Evolutionary conservation across 495 filamentous ascomycete species (phyloP).

Genomic region (Aspergillus ellipticus): DNA sequence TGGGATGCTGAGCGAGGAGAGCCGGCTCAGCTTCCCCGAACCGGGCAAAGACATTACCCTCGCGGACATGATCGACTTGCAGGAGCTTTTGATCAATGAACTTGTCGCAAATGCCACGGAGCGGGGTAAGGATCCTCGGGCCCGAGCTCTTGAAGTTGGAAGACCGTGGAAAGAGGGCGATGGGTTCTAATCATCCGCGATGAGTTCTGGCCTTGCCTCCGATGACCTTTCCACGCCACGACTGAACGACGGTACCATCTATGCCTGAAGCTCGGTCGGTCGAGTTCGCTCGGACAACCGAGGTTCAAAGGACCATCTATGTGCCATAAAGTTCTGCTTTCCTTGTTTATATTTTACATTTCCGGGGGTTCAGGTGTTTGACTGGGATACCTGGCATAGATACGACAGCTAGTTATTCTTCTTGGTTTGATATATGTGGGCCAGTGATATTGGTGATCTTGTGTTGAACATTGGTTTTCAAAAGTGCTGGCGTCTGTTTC

Average conservation of each 20-base stretch:
- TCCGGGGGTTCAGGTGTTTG: background rate
- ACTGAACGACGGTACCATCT: too few relatives aligned
- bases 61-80: conserved; percentile 19
- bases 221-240: background rate
- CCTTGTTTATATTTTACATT: background rate
- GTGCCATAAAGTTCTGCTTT: background rate
- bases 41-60: conserved; percentile 30
- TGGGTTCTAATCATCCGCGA: background rate
- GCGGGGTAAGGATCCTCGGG: conserved; percentile 48
- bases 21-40: conserved; percentile 34
- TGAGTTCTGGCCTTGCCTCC: background rate
- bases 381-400: background rate
- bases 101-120: conserved; percentile 41
- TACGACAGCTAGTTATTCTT: background rate
- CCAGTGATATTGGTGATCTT: background rate
- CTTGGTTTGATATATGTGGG: background rate
- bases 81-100: conserved; percentile 32
- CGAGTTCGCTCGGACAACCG: too few relatives aligned
- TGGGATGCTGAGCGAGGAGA: conserved; percentile 27
- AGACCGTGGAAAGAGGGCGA: conserved; percentile 15
- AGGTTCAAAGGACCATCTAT: too few relatives aligned
- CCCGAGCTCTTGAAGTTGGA: conserved; percentile 50
- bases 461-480: background rate
- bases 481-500: background rate
- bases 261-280: too few relatives aligned